Evolutionary conservation across 2,329 filamentous ascomycete species (phyloP).

Genomic region (Fusarium tricinctum): DNA sequence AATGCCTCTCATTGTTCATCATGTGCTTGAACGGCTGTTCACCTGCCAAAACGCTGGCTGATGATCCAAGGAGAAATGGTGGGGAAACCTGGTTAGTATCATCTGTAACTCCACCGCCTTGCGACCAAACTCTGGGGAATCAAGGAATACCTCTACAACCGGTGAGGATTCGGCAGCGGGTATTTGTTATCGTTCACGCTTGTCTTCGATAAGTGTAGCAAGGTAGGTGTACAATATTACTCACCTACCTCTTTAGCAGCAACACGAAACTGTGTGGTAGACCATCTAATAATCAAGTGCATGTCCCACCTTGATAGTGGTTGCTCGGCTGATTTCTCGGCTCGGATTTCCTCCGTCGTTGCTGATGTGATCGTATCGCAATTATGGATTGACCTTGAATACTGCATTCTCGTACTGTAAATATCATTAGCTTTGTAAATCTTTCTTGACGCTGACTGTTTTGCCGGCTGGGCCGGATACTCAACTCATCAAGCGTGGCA

Average conservation of each 20-base stretch:
- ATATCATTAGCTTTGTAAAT: not conserved
- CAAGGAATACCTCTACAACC: slow-evolving; percentile 16
- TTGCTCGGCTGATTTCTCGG: slow-evolving; percentile 32
- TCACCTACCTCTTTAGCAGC: not conserved
- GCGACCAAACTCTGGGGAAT: slow-evolving; percentile 24
- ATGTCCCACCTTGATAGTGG: slow-evolving; percentile 26
- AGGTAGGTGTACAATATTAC: slow-evolving; percentile 4
- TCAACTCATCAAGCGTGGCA: not conserved
- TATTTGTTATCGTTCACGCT: slow-evolving; percentile 3
- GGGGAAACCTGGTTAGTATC: slow-evolving; percentile 28
- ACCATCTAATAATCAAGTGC: slow-evolving; percentile 2
- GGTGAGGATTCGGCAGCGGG: slow-evolving; percentile 22
- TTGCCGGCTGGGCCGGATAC: slow-evolving; percentile 24
- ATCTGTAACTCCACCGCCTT: slow-evolving; percentile 15
- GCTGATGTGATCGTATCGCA: slow-evolving; percentile 43
- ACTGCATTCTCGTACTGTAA: slow-evolving; percentile 1
- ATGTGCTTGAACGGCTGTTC: slow-evolving; percentile 42
- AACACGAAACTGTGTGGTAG: slow-evolving; percentile 9
- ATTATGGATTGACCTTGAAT: slow-evolving; percentile 2
- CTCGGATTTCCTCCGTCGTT: slow-evolving; percentile 30
- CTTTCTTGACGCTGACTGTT: slow-evolving; percentile 24
- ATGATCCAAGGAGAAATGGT: slow-evolving; percentile 35
- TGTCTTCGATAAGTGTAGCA: not conserved
- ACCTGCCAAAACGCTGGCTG: slow-evolving; percentile 37
- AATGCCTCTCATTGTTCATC: slow-evolving; percentile 31